Conservation (phyloP, 139 green algal species). For the Picochlorum sp. region DNA sequence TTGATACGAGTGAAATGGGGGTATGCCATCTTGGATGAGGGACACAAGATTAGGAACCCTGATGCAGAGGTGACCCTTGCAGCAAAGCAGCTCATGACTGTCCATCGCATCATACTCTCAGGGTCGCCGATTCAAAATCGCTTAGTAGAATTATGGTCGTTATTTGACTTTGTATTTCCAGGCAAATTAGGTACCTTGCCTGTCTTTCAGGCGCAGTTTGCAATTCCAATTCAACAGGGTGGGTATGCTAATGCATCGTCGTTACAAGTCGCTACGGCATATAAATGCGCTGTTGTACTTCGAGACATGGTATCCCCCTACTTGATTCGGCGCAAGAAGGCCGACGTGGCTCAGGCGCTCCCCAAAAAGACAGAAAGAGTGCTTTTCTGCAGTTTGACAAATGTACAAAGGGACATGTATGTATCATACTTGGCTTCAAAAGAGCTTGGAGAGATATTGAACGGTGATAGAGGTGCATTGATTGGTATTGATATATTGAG, state of each 20-base stretch:
- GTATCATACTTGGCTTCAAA: constrained; percentile 59
- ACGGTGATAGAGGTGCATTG: constrained; percentile 58
- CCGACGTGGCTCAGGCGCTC: constrained; percentile 77
- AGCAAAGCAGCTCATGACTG: constrained; percentile 48
- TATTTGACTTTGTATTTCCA: constrained; percentile 99
- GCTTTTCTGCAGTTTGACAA: constrained; percentile 84
- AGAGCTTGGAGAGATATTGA: constrained; percentile 51
- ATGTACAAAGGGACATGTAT: constrained; percentile 84
- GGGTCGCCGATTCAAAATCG: constrained; percentile 94
- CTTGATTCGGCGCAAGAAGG: constrained; percentile 88
- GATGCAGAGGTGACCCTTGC: constrained; percentile 74
- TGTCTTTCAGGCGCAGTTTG: constrained; percentile 92
- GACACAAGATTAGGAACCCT: constrained; percentile 94
- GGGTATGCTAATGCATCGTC: constrained; percentile 78
- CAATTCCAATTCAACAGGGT: constrained; percentile 84
- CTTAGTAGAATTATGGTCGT: constrained; percentile 92
- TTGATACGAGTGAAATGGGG: constrained; percentile 83
- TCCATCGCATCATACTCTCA: constrained; percentile 85
- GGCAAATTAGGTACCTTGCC: constrained; percentile 93
- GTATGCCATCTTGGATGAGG: constrained; percentile 87
- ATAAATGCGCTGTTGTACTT: constrained; percentile 85
- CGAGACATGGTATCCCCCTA: constrained; percentile 92
- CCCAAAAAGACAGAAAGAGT: constrained; percentile 96
- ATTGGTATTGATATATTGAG: constrained; percentile 90
- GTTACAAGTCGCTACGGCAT: constrained; percentile 79